A percentile compares a stretch with the other conserved stretches of the same genome.
These are phyloP conservation scores for Lagenidium sp. DNA, from an alignment of 352 stramenopile species.

Conservation along the genomic window DNA sequence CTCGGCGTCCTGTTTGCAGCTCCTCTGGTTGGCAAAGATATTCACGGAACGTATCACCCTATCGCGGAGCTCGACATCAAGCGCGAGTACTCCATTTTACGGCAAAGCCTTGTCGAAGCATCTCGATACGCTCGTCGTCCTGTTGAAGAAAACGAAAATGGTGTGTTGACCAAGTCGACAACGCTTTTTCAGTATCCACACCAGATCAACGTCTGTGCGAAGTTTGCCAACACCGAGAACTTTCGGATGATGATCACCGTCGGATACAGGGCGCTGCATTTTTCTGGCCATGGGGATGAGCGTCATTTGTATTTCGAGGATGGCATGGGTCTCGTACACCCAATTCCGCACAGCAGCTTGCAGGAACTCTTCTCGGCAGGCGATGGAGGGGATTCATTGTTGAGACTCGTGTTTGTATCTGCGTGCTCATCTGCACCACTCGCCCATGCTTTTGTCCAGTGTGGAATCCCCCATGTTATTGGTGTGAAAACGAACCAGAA, in stretches of 20 bases:
- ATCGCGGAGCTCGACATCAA: slow-evolving; percentile 85
- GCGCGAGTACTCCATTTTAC: slow-evolving; percentile 69
- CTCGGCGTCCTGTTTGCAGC: slow-evolving; percentile 93
- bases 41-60: slow-evolving; percentile 82
- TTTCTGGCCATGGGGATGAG: slow-evolving; percentile 92
- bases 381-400: slow-evolving; percentile 8
- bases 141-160: background rate
- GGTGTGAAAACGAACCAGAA: slow-evolving; percentile 79
- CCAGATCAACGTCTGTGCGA: slow-evolving; percentile 89
- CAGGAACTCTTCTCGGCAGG: slow-evolving; percentile 60
- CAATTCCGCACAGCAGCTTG: slow-evolving; percentile 58
- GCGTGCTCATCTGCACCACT: slow-evolving; percentile 68
- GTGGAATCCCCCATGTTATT: slow-evolving; percentile 89
- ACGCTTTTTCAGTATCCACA: slow-evolving; percentile 51
- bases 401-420: slow-evolving; percentile 76
- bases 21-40: slow-evolving; percentile 89
- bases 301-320: slow-evolving; percentile 94
- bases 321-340: slow-evolving; percentile 70
- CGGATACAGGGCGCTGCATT: slow-evolving; percentile 90
- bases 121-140: slow-evolving; percentile 18
- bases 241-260: slow-evolving; percentile 90
- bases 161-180: slow-evolving; percentile 7
- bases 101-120: slow-evolving; percentile 69
- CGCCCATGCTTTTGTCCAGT: slow-evolving; percentile 81
- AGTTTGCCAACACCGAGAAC: slow-evolving; percentile 91